Evolutionary conservation across 2,329 filamentous ascomycete genomes (phyloP).

Genomic region (Pestalotiopsis fici): DNA sequence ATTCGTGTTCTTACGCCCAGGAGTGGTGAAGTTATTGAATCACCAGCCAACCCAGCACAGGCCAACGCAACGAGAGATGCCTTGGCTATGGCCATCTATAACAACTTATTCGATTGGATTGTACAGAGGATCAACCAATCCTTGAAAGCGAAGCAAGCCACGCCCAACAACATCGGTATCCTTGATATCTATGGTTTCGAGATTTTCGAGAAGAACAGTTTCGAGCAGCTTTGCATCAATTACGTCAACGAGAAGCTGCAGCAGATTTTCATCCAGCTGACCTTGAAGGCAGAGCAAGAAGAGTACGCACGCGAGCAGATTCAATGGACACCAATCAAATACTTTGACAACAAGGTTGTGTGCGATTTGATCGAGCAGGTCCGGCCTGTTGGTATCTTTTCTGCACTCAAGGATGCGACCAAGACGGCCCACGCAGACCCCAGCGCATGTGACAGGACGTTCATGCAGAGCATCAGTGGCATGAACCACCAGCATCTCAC

Average conservation of each 20-base stretch:
- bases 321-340: conserved; percentile 98
- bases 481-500: conserved; percentile 91
- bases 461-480: conserved; percentile 89
- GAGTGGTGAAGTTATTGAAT: conserved; percentile 68
- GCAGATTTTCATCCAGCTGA: conserved; percentile 98
- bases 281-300: conserved; percentile 94
- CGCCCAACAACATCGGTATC: conserved; percentile 89
- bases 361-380: conserved; percentile 95
- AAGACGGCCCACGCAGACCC: conserved; percentile 98
- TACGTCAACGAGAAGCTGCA: conserved; percentile 99
- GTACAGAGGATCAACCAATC: conserved; percentile 90
- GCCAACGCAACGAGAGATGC: conserved; percentile 87
- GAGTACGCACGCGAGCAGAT: conserved; percentile 96
- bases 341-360: conserved; percentile 99
- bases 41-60: conserved; percentile 84
- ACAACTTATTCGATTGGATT: conserved; percentile 98
- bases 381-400: conserved; percentile 88
- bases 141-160: conserved; percentile 72
- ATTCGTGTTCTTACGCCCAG: conserved; percentile 78
- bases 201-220: conserved; percentile 98
- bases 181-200: conserved; percentile 99
- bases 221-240: conserved; percentile 99
- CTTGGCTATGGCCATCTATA: conserved; percentile 92
- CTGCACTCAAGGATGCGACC: conserved; percentile 94
- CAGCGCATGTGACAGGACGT: conserved; percentile 89